A percentile compares a stretch with the other conserved stretches of the same genome.
phyloP scores from a whole-genome alignment of 2,329 filamentous ascomycete species.

The Scedosporium minutisporum region DNA sequence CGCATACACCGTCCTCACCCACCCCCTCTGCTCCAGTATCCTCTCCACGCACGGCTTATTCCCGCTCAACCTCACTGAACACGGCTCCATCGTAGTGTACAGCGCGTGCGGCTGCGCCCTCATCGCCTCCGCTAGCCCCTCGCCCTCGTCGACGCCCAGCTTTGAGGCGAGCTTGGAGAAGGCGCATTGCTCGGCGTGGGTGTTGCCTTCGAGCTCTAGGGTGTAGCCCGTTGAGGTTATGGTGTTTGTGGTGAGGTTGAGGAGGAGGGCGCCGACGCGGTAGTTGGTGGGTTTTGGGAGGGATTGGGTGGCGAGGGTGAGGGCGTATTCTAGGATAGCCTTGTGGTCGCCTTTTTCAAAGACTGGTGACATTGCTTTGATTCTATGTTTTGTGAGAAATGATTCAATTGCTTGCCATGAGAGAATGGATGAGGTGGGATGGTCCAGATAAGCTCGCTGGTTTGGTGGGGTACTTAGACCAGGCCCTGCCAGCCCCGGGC shows the following conservation, averaged over 20 bases:
- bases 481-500: not conserved
- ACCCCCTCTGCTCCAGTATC: slow-evolving; percentile 53
- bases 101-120: slow-evolving; percentile 33
- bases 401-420: not conserved
- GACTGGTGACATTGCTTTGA: not conserved
- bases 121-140: not conserved
- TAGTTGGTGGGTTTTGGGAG: slow-evolving; percentile 86
- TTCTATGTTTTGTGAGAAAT: not conserved
- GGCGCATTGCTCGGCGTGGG: slow-evolving; percentile 91
- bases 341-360: slow-evolving; percentile 29
- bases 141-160: slow-evolving; percentile 2
- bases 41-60: slow-evolving; percentile 71
- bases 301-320: slow-evolving; percentile 45
- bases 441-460: not conserved
- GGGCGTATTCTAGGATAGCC: slow-evolving; percentile 56
- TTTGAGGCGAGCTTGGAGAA: slow-evolving; percentile 57
- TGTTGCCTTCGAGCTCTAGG: slow-evolving; percentile 82
- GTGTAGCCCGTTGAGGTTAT: slow-evolving; percentile 81
- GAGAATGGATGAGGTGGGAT: not conserved
- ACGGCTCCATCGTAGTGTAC: slow-evolving; percentile 92
- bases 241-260: slow-evolving; percentile 44
- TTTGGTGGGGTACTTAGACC: not conserved
- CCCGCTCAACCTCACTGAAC: slow-evolving; percentile 62
- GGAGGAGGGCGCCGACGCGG: slow-evolving; percentile 84
- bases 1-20: slow-evolving; percentile 71